phyloP scores from a whole-genome alignment of 139 green algal species.

The Chlorella sp. region DNA sequence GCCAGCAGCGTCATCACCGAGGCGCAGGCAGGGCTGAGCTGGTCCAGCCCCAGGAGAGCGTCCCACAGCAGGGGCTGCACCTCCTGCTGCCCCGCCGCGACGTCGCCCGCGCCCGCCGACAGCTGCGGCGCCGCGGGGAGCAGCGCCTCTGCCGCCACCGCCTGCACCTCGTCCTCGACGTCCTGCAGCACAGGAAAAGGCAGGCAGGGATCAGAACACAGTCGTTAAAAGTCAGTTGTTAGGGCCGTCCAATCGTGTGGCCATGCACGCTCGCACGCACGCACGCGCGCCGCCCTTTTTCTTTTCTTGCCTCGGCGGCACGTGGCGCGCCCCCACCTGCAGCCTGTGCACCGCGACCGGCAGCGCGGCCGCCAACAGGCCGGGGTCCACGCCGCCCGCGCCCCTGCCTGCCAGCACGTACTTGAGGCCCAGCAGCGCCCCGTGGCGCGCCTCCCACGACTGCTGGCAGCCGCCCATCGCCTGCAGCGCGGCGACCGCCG shows the following conservation, averaged over 20 bases:
- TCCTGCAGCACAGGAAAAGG: constrained; percentile 47
- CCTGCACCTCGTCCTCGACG: constrained; percentile 89
- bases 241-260: no score
- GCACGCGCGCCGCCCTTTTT: no score
- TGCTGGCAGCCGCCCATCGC: constrained; percentile 48
- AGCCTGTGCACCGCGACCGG: constrained; percentile 62
- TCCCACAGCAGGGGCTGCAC: constrained; percentile 66
- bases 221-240: no score
- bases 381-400: not conserved
- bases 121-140: constrained; percentile 72
- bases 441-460: constrained; percentile 70
- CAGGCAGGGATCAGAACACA: not conserved
- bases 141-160: constrained; percentile 88
- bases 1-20: constrained; percentile 80
- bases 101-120: not conserved
- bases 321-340: constrained; percentile 27
- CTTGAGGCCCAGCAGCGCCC: constrained; percentile 87
- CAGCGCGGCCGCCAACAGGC: constrained; percentile 67
- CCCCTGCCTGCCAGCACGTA: constrained; percentile 80
- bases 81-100: constrained; percentile 42
- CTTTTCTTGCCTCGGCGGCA: no score
- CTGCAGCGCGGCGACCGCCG: constrained; percentile 61
- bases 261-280: no score
- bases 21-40: constrained; percentile 79
- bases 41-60: constrained; percentile 77